Evolutionary conservation across 805 yeast species (phyloP), one percentile per base, ranked within the genome.

Genomic region (Candida multigemmis): DNA sequence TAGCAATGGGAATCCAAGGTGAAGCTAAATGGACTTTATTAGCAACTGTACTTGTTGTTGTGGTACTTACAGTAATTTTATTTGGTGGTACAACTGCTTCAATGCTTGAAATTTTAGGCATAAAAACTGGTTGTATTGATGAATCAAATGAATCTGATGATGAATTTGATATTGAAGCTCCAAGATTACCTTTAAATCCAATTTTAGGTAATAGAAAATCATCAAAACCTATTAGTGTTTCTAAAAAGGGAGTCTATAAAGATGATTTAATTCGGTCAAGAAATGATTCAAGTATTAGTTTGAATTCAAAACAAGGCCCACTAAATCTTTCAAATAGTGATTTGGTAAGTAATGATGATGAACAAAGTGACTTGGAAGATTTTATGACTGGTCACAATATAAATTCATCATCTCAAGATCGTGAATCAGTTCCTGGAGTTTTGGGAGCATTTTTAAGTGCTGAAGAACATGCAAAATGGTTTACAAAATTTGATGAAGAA

Each of bases 71-170:
- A 0, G 98, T 91, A 16, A 87, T 91, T 30, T 68, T 91, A 16
- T 91, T 91, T 52, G 99, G 99, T 33, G 98, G 99, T 20, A 91
- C 98, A 1, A 91, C 97, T 0, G 96, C 98, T 1, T 83, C 94
- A 23, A 91, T 91, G 99, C 69, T 91, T 33, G 99, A 91, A 50
- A 83, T 89, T 39, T 64, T 91, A 40, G 91, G 93, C 24, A 93
- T 91, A 41, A 79, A 81, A 41, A 81, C 94, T 2, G 98, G 98
- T 1, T 84, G 89, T 36, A 67, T 82, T 12, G 89, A 78, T 39
- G 94, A 84, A 31, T 40, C 46, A 20, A 53, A 57, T 26, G 87
- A 77, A 21, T 74, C 85, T 26, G 98, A 91, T 53, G 97, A 91
- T 45, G 98, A 91, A 50, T 89, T 89, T 50, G 96, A 89, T 46